phyloP scores from a whole-genome alignment of 2,329 filamentous ascomycete genomes.

The Macrophomina tecta region DNA sequence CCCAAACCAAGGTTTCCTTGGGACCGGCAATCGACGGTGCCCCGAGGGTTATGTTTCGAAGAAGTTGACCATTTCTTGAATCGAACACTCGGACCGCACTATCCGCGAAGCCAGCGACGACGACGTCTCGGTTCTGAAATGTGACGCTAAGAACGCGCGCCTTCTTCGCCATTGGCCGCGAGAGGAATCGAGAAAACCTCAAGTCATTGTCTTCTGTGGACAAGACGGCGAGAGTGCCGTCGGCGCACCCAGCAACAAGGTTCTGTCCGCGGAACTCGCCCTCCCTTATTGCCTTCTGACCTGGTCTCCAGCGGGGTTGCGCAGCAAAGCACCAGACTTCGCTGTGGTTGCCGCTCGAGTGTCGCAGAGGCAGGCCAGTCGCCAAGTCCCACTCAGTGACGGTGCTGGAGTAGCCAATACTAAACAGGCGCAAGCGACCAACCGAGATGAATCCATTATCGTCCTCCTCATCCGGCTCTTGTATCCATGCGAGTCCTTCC shows the following conservation, averaged over 20 bases:
- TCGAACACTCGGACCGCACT: constrained; percentile 93
- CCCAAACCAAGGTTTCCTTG: constrained; percentile 90
- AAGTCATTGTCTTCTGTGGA: constrained; percentile 85
- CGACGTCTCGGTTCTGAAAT: constrained; percentile 82
- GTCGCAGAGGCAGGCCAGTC: constrained; percentile 75
- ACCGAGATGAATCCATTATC: constrained; percentile 64
- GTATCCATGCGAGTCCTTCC: constrained; percentile 90
- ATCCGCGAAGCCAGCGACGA: constrained; percentile 94
- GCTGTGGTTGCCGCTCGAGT: constrained; percentile 90
- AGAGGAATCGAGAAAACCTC: constrained; percentile 76
- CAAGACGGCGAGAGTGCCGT: constrained; percentile 86
- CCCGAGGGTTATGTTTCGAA: constrained; percentile 86
- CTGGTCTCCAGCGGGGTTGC: constrained; percentile 67
- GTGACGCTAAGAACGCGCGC: constrained; percentile 88
- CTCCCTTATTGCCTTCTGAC: constrained; percentile 29
- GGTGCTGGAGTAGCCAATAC: constrained; percentile 89
- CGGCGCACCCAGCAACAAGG: constrained; percentile 86
- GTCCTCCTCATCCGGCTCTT: constrained; percentile 76
- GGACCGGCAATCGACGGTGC: constrained; percentile 76
- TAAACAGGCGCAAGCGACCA: constrained; percentile 87
- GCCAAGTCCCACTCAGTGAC: constrained; percentile 95
- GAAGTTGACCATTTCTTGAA: constrained; percentile 74
- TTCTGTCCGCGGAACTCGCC: constrained; percentile 53
- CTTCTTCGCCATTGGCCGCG: constrained; percentile 79
- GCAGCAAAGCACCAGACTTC: constrained; percentile 96